Evolutionary conservation across 306 rosid genomes (phyloP), one percentile per base, ranked within the genome.

Genomic region (Oemleria cerasiformis): DNA sequence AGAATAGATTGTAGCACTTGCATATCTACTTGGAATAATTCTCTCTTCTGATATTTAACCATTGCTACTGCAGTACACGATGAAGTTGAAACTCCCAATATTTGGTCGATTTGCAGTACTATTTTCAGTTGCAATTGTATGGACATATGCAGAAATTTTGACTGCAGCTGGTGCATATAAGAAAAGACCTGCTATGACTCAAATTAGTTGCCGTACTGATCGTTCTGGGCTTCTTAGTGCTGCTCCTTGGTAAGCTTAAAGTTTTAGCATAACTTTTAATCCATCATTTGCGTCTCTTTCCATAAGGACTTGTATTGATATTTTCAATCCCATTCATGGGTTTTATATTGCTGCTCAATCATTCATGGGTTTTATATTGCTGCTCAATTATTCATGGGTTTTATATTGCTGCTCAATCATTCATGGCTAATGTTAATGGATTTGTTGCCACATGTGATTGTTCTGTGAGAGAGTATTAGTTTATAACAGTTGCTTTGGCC

Each of bases 171-270:
- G 98, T 77, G 98, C 90, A 16, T 93, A 93, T 42, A 17, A 82
- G 16, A 81, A 64, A 59, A 85, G 80, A 87, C 45, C 98, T 51
- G 84, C 83, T 19, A 12, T 8, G 42, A 93, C 98, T 74, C 98
- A 93, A 84, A 6, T 65, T 7, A 94, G 87, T 65, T 94, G 98
- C 70, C 96, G 98, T 36, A 91, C 98, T 55, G 98, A 94, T 81
- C 91, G 94, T 68, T 88, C 98, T 58, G 98, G 98, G 44, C 92
- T 94, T 65, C 73, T 94, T 43, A 63, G 81, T 19, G 91, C 86
- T 38, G 90, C 96, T 73, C 82, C 87, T 75, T 94, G 98, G 98
- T 91, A 63, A 86, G 87, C 84, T 68, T 58, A 54, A 54, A 73
- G 14, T 50, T 36, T 49, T 55, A 44, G 20, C 50, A 68, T 25